A percentile compares a stretch with the other conserved stretches of the same genome.
Conservation (phyloP, 2,329 filamentous ascomycete species). For the Hymenoscyphus fructigenus region DNA sequence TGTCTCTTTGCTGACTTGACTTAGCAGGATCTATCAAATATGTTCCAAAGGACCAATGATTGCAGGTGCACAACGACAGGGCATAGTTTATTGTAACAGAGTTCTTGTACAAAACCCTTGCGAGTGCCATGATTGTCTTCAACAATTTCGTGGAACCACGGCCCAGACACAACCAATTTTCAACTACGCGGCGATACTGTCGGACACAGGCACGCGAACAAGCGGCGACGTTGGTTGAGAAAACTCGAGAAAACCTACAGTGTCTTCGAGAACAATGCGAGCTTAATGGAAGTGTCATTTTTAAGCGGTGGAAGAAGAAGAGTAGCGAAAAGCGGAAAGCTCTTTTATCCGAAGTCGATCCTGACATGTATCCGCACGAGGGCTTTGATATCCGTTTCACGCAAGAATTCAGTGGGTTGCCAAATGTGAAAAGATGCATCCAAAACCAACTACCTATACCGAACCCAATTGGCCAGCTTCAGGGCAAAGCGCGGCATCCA, state of each 20-base stretch:
- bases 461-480: background rate
- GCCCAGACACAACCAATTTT: background rate
- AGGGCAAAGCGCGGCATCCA: background rate
- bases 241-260: background rate
- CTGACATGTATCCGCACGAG: constrained; percentile 1
- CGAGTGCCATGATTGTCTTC: too few species aligned
- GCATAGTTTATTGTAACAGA: too few species aligned
- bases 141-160: background rate
- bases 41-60: too few species aligned
- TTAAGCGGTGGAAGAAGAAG: constrained; percentile 13
- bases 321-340: constrained; percentile 12
- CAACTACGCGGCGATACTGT: background rate
- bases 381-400: constrained; percentile 1
- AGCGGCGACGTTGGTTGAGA: background rate
- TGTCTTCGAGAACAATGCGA: constrained; percentile 8
- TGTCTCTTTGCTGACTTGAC: too few species aligned
- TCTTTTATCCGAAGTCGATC: background rate
- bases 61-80: too few species aligned
- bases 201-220: background rate
- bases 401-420: background rate
- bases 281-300: background rate
- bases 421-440: background rate
- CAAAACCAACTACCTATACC: background rate
- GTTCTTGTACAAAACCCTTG: too few species aligned
- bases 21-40: too few species aligned